These are phyloP conservation scores for Annulohypoxylon nitens DNA, from an alignment of 495 filamentous ascomycete genomes.

Conservation along the genomic window DNA sequence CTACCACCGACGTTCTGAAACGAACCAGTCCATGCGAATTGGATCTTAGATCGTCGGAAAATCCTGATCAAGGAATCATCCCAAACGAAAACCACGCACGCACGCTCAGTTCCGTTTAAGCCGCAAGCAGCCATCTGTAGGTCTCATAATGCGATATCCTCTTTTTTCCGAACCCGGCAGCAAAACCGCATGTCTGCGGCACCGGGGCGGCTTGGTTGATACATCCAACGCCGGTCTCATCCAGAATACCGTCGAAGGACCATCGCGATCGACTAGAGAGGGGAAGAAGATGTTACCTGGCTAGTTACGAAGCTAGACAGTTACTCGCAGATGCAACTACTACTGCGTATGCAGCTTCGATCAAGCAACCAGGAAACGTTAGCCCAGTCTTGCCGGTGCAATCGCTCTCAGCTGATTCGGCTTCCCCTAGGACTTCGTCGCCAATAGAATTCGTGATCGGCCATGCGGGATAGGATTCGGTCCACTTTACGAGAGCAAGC, in stretches of 20 bases:
- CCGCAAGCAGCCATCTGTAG: conserved; percentile 23
- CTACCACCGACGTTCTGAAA: conserved; percentile 38
- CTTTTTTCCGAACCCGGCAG: conserved; percentile 29
- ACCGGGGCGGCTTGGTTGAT: conserved; percentile 22
- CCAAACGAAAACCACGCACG: conserved; percentile 20
- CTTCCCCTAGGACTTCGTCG: background rate
- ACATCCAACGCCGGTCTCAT: conserved; percentile 10
- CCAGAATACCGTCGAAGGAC: conserved; percentile 8
- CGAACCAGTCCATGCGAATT: conserved; percentile 40
- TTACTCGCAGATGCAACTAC: background rate
- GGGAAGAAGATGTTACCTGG: background rate
- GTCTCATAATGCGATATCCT: conserved; percentile 23
- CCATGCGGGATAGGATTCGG: conserved; percentile 9
- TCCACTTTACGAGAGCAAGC: conserved; percentile 22
- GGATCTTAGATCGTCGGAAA: conserved; percentile 44
- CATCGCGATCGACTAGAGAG: conserved; percentile 2
- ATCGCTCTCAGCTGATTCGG: conserved; percentile 10
- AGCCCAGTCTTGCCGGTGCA: background rate
- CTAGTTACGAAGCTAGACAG: background rate
- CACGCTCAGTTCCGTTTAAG: conserved; percentile 23
- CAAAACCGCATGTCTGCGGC: conserved; percentile 31
- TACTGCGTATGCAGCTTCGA: background rate
- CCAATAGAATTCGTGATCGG: conserved; percentile 23
- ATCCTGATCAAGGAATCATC: conserved; percentile 31
- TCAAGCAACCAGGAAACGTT: background rate